Percentiles rank a stretch among this genome's conserved stretches.
Conservation (phyloP, 805 yeast genomes). For the Starmerella khaoyaiensis region DNA sequence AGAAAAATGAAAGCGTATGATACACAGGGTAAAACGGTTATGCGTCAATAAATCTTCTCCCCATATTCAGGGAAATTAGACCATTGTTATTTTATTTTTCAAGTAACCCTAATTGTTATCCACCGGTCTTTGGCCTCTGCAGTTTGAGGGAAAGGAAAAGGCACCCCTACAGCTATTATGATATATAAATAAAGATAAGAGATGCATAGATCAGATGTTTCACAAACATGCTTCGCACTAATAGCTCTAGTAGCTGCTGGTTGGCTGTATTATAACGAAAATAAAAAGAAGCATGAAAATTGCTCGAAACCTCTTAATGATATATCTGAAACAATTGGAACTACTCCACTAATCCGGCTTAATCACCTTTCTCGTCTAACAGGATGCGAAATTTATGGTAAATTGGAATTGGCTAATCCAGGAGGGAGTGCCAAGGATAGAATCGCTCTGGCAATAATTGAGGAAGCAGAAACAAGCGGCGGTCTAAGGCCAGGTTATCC, state of each 20-base stretch:
- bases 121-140: too few species aligned
- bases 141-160: too few species aligned
- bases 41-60: too few species aligned
- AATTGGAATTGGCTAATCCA: conserved; percentile 73
- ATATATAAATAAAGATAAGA: too few species aligned
- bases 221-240: background rate
- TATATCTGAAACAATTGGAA: conserved; percentile 70
- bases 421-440: conserved; percentile 95
- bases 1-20: too few species aligned
- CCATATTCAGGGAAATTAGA: too few species aligned
- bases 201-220: too few species aligned
- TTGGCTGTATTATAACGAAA: background rate
- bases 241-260: background rate
- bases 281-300: background rate
- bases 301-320: conserved; percentile 32
- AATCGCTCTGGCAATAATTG: conserved; percentile 74
- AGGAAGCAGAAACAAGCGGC: conserved; percentile 51
- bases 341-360: conserved; percentile 72
- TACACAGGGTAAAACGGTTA: too few species aligned
- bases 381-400: conserved; percentile 76
- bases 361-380: conserved; percentile 57
- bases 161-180: too few species aligned
- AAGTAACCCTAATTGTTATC: too few species aligned
- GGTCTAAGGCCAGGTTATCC: conserved; percentile 45
- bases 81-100: too few species aligned